phyloP scores from a whole-genome alignment of 2,329 filamentous ascomycete genomes.

The Ophiostoma sp. region DNA sequence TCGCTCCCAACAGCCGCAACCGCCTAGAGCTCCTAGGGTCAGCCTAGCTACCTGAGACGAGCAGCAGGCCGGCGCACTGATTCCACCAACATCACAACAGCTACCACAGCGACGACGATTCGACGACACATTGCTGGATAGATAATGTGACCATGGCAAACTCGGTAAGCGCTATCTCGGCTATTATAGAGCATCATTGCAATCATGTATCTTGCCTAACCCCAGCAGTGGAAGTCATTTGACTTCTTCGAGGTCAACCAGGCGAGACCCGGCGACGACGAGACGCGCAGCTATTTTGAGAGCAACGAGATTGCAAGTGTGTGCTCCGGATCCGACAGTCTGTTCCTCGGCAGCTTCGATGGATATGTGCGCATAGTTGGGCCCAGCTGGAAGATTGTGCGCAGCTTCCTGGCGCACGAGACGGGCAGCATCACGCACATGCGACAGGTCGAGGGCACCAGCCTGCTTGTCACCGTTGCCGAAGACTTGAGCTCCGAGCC shows the following conservation, averaged over 20 bases:
- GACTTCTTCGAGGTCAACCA: slow-evolving; percentile 97
- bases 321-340: slow-evolving; percentile 78
- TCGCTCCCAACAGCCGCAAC: background rate
- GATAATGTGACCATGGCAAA: slow-evolving; percentile 16
- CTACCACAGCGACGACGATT: slow-evolving; percentile 1
- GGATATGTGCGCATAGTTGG: slow-evolving; percentile 85
- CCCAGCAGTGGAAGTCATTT: slow-evolving; percentile 87
- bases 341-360: slow-evolving; percentile 83
- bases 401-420: slow-evolving; percentile 83
- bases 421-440: slow-evolving; percentile 78
- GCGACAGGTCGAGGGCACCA: slow-evolving; percentile 83
- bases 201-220: slow-evolving; percentile 20
- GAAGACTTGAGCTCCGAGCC: slow-evolving; percentile 88
- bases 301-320: slow-evolving; percentile 77
- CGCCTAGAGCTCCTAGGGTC: background rate
- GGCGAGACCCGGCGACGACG: slow-evolving; percentile 72
- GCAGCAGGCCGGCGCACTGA: background rate
- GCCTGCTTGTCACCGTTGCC: slow-evolving; percentile 75
- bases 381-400: slow-evolving; percentile 77
- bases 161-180: background rate
- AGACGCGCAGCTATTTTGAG: slow-evolving; percentile 72
- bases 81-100: slow-evolving; percentile 10
- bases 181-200: background rate
- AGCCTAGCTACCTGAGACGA: slow-evolving; percentile 4
- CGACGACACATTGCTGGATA: slow-evolving; percentile 2